These are phyloP conservation scores for Quercus dentata DNA, from an alignment of 306 rosid genomes.

Conservation along the genomic window DNA sequence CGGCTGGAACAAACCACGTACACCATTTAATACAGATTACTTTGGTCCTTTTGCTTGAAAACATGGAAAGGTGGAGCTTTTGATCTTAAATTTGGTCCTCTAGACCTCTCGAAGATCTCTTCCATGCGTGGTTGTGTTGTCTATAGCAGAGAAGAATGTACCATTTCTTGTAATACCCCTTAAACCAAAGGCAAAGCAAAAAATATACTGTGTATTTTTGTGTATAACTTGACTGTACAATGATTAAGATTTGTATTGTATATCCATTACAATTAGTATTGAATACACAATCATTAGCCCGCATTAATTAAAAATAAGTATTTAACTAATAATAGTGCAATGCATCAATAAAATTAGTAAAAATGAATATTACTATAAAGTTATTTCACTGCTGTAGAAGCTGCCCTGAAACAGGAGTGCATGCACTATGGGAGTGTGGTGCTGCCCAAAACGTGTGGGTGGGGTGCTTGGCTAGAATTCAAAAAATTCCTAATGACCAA, in stretches of 20 bases:
- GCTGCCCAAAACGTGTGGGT: too few relatives aligned
- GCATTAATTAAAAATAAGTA: neutral
- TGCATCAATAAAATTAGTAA: neutral
- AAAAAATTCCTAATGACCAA: too few relatives aligned
- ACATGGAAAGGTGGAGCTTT: neutral
- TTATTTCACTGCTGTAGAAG: too few relatives aligned
- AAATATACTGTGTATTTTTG: neutral
- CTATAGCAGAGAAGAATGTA: too few relatives aligned
- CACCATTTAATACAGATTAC: neutral
- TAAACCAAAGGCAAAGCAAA: neutral
- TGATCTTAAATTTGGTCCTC: neutral
- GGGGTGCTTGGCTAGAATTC: too few relatives aligned
- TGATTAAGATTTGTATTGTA: neutral
- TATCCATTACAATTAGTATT: too few relatives aligned
- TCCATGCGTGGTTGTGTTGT: neutral
- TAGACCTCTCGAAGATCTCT: neutral
- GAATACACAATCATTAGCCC: too few relatives aligned
- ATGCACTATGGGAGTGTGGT: too few relatives aligned
- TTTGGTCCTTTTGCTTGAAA: neutral
- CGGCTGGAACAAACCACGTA: neutral
- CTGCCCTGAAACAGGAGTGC: too few relatives aligned
- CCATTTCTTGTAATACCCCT: neutral
- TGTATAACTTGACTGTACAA: neutral
- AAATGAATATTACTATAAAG: neutral
- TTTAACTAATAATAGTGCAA: neutral